Evolutionary conservation across 176 grass and related monocot genomes (phyloP), one percentile per base, ranked within the genome.

Genomic region (Lolium rigidum): DNA sequence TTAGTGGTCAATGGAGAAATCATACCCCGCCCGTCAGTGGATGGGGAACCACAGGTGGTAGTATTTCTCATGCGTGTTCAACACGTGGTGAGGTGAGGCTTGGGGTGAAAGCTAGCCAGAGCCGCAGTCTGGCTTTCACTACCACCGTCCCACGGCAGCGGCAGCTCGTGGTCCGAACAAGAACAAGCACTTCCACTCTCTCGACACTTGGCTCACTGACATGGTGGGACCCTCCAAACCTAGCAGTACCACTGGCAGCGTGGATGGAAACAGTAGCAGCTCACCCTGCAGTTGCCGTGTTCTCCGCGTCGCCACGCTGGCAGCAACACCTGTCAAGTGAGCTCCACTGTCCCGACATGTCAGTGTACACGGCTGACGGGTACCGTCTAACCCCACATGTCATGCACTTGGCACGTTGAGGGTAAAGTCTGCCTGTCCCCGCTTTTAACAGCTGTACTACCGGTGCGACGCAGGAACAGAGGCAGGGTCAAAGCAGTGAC

Each of bases 61-160:
- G n/a, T n/a, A 35, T 35, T 35, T 35, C 31, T 35, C 31, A 35
- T 35, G 31, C 31, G 12, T 46, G 4, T 3, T 21, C 21, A 28
- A 41, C 38, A 25, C 46, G 46, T 31, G 17, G 68, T 4, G 22
- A 63, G n/a, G 39, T 22, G 14, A 58, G 63, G 10, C 44, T 81
- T 87, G 56, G 9, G 44, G 77, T 54, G 56, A 55, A 86, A 86
- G 77, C 25, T 80, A 86, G 77, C 25, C 77, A 10, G 57, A 1
- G 60, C 10, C 39, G 16, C 14, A 44, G 4, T 71, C 10, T 51
- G 1, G 28, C 80, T 38, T 64, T 70, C 21, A 44, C 49, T 57
- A 5, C 60, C 60, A 63, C 60, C 9, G 60, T 21, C 50, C 49
- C 2, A 38, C 12, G 13, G 49, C 13, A 24, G 25, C 46, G 26